Base-by-base conservation (phyloP, 2,329 filamentous ascomycete genomes). In the Myrmaecium sp. region DNA sequence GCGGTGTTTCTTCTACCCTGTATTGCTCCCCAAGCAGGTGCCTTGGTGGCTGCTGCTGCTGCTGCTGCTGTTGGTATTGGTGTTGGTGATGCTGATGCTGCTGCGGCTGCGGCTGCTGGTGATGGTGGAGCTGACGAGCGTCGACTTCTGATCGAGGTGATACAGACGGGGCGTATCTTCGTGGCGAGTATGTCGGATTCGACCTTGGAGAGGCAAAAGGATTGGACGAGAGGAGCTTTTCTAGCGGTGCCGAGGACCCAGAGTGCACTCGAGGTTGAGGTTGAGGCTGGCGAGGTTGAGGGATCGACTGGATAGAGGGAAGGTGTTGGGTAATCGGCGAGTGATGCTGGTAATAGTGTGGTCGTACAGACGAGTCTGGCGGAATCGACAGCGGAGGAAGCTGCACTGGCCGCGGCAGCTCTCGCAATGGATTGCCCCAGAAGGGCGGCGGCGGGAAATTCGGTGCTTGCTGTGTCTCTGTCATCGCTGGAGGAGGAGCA, bases 381-480 rank as follows among this genome's bases (percentile, higher is more conserved):
- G 47, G 49, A 28, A 54, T 54, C 15, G 51, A 45, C 27, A 55
- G 36, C 13, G 47, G 49, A 26, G 51, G 46, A 14, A 55, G 39
- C 25, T 49, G 52, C 29, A 54, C 44, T 19, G 52, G 50, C 25
- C 53, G 52, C 30, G 52, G 49, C 15, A 51, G 39, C 21, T 48
- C 46, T 26, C 50, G 47, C 36, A 52, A 47, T 20, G 51, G 44
- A 31, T 49, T 49, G 31, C 49, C 48, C 23, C 49, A 40, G 36
- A 54, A 58, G 20, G 40, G 41, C 19, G 53, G 46, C 23, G 49
- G 41, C 16, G 53, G 51, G 27, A 59, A 53, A 27, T 43, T 39
- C 27, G 51, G 52, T 27, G 47, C 45, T 30, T 50, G 55, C 35
- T 58, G 57, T 30, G 51, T 55, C 38, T 58, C 54, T 17, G 56